Evolutionary conservation across 2,329 filamentous ascomycete species (phyloP).

Genomic region (Colletotrichum lindemuthianum): DNA sequence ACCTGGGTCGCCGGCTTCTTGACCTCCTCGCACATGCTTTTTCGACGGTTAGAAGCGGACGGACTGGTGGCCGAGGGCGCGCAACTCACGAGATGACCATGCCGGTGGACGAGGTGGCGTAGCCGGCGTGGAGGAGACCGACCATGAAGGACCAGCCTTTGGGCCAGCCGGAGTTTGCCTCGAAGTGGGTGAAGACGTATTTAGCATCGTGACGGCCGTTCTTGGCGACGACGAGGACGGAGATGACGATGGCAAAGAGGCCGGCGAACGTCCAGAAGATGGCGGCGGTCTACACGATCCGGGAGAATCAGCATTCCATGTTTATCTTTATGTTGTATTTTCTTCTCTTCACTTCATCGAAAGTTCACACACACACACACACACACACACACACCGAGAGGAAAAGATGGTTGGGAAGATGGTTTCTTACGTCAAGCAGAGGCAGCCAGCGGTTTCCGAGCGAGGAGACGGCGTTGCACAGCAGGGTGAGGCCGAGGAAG

Average conservation of each 20-base stretch:
- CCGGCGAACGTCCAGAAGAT: conserved; percentile 81
- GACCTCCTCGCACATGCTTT: conserved; percentile 79
- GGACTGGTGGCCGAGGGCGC: conserved; percentile 10
- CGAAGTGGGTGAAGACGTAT: conserved; percentile 76
- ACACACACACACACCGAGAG: background rate
- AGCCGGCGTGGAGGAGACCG: conserved; percentile 76
- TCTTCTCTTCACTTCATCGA: too few relatives aligned
- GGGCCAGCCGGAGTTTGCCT: conserved; percentile 74
- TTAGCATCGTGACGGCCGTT: conserved; percentile 70
- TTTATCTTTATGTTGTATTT: too few relatives aligned
- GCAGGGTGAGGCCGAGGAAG: conserved; percentile 74
- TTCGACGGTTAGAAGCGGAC: conserved; percentile 28
- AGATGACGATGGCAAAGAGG: conserved; percentile 72
- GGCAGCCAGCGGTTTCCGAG: conserved; percentile 76
- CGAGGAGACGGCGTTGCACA: conserved; percentile 72
- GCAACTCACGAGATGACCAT: conserved; percentile 79
- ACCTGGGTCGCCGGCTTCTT: conserved; percentile 73
- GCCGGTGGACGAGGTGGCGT: conserved; percentile 79
- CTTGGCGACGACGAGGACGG: conserved; percentile 73
- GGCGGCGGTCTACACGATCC: conserved; percentile 67
- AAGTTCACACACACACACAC: background rate
- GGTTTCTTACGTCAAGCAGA: conserved; percentile 70
- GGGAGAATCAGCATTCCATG: too few relatives aligned
- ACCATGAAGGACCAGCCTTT: conserved; percentile 79
- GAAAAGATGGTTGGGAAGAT: background rate